Evolutionary conservation across 441 rosid genomes (phyloP).

Genomic region (Dalechampia spathulata): DNA sequence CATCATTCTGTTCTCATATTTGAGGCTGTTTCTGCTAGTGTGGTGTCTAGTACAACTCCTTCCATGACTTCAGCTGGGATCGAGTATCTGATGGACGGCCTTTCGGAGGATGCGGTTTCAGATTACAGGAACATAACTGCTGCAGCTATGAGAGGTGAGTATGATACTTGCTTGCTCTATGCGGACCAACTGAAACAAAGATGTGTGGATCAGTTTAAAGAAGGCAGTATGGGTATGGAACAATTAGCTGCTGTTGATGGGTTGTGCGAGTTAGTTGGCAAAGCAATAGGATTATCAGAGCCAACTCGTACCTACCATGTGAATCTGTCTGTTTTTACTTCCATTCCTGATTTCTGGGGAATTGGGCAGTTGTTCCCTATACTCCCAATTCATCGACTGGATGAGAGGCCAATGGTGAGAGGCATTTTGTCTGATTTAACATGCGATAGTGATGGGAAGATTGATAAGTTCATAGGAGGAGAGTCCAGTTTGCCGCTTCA

Average conservation of each 20-base stretch:
- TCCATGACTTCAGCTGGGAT: slow-evolving; percentile 27
- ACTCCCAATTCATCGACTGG: slow-evolving; percentile 80
- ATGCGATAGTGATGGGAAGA: slow-evolving; percentile 96
- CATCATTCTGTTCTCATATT: slow-evolving; percentile 83
- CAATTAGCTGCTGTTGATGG: slow-evolving; percentile 85
- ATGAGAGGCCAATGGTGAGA: slow-evolving; percentile 59
- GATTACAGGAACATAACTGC: slow-evolving; percentile 44
- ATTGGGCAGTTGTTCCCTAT: slow-evolving; percentile 92
- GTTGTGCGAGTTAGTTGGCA: slow-evolving; percentile 61
- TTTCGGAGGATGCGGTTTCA: slow-evolving; percentile 50
- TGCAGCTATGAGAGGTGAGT: slow-evolving; percentile 61
- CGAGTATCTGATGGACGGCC: slow-evolving; percentile 43
- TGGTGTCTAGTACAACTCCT: slow-evolving; percentile 12
- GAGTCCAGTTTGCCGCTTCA: slow-evolving; percentile 78
- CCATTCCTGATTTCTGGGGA: slow-evolving; percentile 98
- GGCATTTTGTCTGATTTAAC: slow-evolving; percentile 87
- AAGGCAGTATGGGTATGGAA: slow-evolving; percentile 71
- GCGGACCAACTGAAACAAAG: slow-evolving; percentile 82
- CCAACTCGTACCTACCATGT: slow-evolving; percentile 66
- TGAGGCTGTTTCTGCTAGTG: slow-evolving; percentile 62
- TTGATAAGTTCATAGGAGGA: slow-evolving; percentile 84
- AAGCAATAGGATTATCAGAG: slow-evolving; percentile 50
- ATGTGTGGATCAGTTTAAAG: slow-evolving; percentile 74
- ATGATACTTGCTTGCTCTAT: slow-evolving; percentile 50
- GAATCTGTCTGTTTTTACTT: slow-evolving; percentile 83